phyloP scores from a whole-genome alignment of 768 basidiomycete species.

The Russula sp. region DNA sequence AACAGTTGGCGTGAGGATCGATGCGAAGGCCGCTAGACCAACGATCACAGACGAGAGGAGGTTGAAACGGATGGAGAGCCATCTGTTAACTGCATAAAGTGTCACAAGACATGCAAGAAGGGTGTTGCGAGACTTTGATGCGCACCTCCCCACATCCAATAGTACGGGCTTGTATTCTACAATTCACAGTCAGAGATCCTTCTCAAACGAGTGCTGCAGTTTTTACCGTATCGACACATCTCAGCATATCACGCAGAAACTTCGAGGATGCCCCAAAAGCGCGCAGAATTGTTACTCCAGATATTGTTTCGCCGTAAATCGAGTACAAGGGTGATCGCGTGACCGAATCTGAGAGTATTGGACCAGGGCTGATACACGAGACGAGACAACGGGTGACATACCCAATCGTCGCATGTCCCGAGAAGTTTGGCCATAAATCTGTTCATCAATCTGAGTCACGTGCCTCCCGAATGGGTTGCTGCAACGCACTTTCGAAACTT shows the following conservation, averaged over 20 bases:
- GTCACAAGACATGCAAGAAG: not conserved
- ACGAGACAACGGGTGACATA: constrained; percentile 29
- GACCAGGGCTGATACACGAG: not conserved
- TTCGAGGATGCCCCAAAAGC: constrained; percentile 87
- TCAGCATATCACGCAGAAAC: constrained; percentile 78
- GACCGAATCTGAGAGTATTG: constrained; percentile 33
- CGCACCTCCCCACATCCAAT: constrained; percentile 87
- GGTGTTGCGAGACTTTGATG: not conserved
- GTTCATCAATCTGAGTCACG: constrained; percentile 26
- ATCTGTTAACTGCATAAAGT: constrained; percentile 64
- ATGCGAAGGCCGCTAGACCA: constrained; percentile 62
- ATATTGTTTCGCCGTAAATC: constrained; percentile 48
- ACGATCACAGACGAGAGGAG: constrained; percentile 66
- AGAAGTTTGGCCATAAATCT: constrained; percentile 77
- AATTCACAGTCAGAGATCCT: not conserved
- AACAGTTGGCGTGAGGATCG: constrained; percentile 63
- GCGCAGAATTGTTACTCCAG: constrained; percentile 51
- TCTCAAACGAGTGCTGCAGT: not conserved
- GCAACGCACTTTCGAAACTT: constrained; percentile 10
- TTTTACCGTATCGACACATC: constrained; percentile 63
- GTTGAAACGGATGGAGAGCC: constrained; percentile 87
- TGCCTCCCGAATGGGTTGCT: not conserved
- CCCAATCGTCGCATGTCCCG: constrained; percentile 79
- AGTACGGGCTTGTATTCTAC: constrained; percentile 65
- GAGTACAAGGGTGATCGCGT: constrained; percentile 48